Evolutionary conservation across 1,139 yeast genomes (phyloP).

Genomic region (Kurtzmaniella natalensis): DNA sequence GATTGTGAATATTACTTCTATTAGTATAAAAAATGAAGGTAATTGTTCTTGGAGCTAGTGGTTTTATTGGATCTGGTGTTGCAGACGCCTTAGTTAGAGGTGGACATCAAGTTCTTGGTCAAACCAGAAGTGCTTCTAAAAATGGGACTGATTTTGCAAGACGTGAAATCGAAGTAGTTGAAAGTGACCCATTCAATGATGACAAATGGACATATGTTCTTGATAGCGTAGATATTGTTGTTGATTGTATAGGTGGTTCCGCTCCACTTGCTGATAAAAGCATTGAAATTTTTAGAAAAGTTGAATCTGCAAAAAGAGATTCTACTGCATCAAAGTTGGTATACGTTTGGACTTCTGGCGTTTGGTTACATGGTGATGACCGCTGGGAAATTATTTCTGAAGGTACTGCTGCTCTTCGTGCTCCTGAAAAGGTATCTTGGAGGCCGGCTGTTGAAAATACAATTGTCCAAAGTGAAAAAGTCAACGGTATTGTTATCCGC

Average conservation of each 20-base stretch:
- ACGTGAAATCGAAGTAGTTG: constrained; percentile 4
- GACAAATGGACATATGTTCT: constrained; percentile 3
- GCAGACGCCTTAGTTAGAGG: constrained; percentile 6
- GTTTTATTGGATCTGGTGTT: constrained; percentile 7
- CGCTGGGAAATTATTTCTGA: constrained; percentile 7
- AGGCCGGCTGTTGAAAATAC: constrained; percentile 5
- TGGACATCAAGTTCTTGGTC: constrained; percentile 8
- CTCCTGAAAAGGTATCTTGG: constrained; percentile 7
- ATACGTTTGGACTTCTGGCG: constrained; percentile 7
- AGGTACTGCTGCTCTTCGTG: constrained; percentile 5
- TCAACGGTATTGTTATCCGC: constrained; percentile 6
- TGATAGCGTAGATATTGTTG: constrained; percentile 8
- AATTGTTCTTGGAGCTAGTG: constrained; percentile 6
- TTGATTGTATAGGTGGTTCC: constrained; percentile 12
- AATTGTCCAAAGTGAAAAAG: constrained; percentile 1
- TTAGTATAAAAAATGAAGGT: constrained; percentile 5
- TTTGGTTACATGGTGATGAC: constrained; percentile 7
- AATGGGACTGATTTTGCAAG: constrained; percentile 2
- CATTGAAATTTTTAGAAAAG: constrained; percentile 3
- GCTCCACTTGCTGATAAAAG: too few relatives aligned
- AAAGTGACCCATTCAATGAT: constrained; percentile 4
- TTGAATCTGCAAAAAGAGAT: constrained; percentile 4
- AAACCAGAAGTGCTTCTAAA: constrained; percentile 2
- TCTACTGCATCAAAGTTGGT: constrained; percentile 6
- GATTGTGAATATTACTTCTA: constrained; percentile 5